phyloP scores from a whole-genome alignment of 164 flowering plant genomes.

The Magnolia kwangsiensis region DNA sequence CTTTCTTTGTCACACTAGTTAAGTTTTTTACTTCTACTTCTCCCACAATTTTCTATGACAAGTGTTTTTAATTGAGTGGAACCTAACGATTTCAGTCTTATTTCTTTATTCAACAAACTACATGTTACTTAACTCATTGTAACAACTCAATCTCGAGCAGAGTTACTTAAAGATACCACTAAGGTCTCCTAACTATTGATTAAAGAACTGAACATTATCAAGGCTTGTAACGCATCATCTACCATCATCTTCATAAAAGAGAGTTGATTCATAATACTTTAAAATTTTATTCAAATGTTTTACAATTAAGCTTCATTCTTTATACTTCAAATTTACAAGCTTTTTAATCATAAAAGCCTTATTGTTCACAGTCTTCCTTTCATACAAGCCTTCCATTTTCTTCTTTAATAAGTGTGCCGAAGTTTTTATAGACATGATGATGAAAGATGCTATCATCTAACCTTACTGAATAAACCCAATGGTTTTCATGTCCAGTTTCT shows the following conservation, averaged over 20 bases:
- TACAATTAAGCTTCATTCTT: not conserved
- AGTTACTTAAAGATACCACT: too few relatives aligned
- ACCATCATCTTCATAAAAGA: not conserved
- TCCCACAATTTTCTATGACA: not conserved
- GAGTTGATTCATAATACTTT: not conserved
- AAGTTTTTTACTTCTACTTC: not conserved
- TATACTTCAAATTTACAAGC: not conserved
- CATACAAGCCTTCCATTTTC: not conserved
- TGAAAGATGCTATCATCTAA: not conserved
- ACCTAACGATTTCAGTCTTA: not conserved
- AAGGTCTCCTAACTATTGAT: too few relatives aligned
- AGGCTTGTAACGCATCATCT: not conserved
- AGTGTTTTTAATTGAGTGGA: not conserved
- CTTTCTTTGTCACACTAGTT: too few relatives aligned
- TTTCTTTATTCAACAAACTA: too few relatives aligned
- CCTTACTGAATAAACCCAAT: not conserved
- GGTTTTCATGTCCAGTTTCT: not conserved
- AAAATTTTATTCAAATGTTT: not conserved
- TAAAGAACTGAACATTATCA: not conserved
- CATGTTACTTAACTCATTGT: too few relatives aligned
- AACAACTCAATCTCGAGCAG: too few relatives aligned
- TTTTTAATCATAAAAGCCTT: not conserved
- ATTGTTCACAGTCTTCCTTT: not conserved
- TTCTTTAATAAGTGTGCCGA: not conserved
- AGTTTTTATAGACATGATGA: not conserved